Conservation (phyloP, 148 eudicot species). For the Polygonum aviculare region DNA sequence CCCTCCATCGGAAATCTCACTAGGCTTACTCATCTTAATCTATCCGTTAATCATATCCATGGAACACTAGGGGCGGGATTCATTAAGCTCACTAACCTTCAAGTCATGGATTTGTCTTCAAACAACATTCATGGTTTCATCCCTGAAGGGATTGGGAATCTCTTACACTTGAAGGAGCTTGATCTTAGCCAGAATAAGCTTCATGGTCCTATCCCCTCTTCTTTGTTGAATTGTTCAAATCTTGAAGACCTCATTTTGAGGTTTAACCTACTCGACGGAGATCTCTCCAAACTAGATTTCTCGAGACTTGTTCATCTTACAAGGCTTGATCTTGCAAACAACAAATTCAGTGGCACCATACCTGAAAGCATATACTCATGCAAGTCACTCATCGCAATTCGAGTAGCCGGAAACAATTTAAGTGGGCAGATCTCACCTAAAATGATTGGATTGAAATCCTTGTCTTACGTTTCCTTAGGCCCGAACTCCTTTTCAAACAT, state of each 20-base stretch:
- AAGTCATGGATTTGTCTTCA: neutral
- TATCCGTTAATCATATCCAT: conserved; percentile 20
- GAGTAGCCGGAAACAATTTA: conserved; percentile 48
- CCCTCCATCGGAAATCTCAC: conserved; percentile 40
- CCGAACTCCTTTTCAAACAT: conserved; percentile 56
- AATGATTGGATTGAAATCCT: conserved; percentile 36
- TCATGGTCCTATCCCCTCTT: conserved; percentile 52
- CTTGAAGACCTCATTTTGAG: conserved; percentile 50
- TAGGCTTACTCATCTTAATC: conserved; percentile 45
- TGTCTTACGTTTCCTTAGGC: conserved; percentile 64
- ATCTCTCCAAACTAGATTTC: conserved; percentile 64
- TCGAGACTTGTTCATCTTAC: conserved; percentile 38
- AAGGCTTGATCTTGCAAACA: conserved; percentile 66
- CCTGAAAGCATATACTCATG: conserved; percentile 61
- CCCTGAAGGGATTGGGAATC: conserved; percentile 48
- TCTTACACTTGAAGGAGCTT: conserved; percentile 47
- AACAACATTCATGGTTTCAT: conserved; percentile 31
- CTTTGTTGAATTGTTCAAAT: conserved; percentile 56
- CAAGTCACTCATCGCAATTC: conserved; percentile 60
- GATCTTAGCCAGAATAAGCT: conserved; percentile 53
- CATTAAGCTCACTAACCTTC: neutral
- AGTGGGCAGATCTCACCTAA: conserved; percentile 48
- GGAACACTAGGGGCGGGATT: neutral
- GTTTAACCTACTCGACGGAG: conserved; percentile 55
- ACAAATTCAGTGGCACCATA: conserved; percentile 45